Percentiles rank a stretch among this genome's conserved stretches.
Conservation (phyloP, 495 filamentous ascomycete genomes). For the Penicillium cosmopolitanum region DNA sequence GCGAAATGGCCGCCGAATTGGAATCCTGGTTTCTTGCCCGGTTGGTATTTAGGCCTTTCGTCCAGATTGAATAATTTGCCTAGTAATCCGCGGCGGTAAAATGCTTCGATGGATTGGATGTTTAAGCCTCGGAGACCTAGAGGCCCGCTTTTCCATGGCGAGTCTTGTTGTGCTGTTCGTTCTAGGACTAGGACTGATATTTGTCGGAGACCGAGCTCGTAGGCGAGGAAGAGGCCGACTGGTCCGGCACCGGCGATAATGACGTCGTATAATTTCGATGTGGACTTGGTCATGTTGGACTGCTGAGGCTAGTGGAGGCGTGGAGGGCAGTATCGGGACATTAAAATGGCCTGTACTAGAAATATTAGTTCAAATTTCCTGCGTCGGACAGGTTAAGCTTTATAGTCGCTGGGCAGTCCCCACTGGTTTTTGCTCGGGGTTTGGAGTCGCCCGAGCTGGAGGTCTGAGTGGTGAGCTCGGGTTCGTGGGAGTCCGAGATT, state of each 20-base stretch:
- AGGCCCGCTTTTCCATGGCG: constrained; percentile 22
- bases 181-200: constrained; percentile 34
- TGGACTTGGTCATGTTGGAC: constrained; percentile 3
- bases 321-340: not conserved
- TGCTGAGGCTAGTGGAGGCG: not conserved
- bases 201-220: constrained; percentile 26
- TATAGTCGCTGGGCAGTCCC: not conserved
- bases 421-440: not conserved
- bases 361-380: too few relatives aligned
- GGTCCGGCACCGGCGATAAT: constrained; percentile 19
- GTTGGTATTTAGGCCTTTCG: not conserved
- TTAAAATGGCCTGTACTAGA: too few relatives aligned
- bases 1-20: constrained; percentile 36
- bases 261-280: constrained; percentile 5
- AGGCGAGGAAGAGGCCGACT: constrained; percentile 23
- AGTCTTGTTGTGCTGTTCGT: constrained; percentile 17
- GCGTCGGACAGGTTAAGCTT: not conserved
- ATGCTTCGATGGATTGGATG: constrained; percentile 29
- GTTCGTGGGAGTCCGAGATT: not conserved
- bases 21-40: constrained; percentile 14
- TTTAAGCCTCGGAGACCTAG: constrained; percentile 33
- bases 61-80: constrained; percentile 17
- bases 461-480: not conserved
- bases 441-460: not conserved
- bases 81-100: constrained; percentile 39